Percentiles rank a stretch among this genome's conserved stretches.
Conservation (phyloP, 83 land plant genomes). For the Larix sibirica region DNA sequence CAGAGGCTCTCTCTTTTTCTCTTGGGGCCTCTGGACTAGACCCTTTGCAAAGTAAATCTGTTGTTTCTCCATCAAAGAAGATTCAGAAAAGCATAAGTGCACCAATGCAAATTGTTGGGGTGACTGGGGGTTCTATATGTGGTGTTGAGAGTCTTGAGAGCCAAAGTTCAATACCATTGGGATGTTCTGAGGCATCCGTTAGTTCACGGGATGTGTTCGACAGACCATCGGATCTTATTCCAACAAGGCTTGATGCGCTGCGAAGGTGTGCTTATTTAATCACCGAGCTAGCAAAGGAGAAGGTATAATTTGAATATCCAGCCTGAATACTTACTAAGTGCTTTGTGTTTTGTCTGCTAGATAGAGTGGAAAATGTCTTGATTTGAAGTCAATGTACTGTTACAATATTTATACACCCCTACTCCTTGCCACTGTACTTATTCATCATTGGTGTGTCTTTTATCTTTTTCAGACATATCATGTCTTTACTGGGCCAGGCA, state of each 20-base stretch:
- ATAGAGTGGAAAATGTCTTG: too few relatives aligned
- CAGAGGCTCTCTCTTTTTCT: slow-evolving; percentile 57
- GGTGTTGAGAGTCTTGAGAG: slow-evolving; percentile 20
- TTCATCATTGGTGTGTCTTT: too few relatives aligned
- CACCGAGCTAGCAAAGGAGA: slow-evolving; percentile 73
- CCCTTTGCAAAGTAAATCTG: too few relatives aligned
- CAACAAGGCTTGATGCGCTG: slow-evolving; percentile 72
- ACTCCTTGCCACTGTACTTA: too few relatives aligned
- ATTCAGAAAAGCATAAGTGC: slow-evolving; percentile 37
- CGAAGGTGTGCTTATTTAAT: slow-evolving; percentile 75
- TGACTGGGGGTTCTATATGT: slow-evolving; percentile 9
- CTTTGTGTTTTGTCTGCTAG: too few relatives aligned
- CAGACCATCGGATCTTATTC: slow-evolving; percentile 55
- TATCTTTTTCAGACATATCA: too few relatives aligned
- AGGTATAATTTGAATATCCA: too few relatives aligned
- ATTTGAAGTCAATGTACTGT: too few relatives aligned
- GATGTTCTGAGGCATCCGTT: slow-evolving; percentile 56
- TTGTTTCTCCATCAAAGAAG: not conserved
- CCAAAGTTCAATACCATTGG: slow-evolving; percentile 48
- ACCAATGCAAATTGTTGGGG: slow-evolving; percentile 60
- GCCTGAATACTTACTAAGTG: too few relatives aligned
- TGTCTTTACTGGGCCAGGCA: too few relatives aligned
- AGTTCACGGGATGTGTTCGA: slow-evolving; percentile 55
- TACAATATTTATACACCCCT: too few relatives aligned
- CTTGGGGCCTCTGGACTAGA: slow-evolving; percentile 37